These are phyloP conservation scores for Alopecurus myosuroides DNA, from an alignment of 176 grass and related monocot species.

Conservation along the genomic window DNA sequence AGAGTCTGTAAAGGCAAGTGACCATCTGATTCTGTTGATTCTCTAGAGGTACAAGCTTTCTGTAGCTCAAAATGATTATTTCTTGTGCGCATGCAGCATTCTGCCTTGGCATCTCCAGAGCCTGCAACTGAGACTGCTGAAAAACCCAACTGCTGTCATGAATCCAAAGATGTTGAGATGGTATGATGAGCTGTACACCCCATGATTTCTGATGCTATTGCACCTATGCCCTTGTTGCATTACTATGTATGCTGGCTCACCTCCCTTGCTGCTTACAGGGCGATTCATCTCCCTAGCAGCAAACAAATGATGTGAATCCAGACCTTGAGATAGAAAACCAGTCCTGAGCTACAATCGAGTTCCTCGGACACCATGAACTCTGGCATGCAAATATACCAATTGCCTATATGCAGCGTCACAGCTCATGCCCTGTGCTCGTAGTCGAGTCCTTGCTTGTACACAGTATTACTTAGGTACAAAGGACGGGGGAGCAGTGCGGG, in stretches of 20 bases:
- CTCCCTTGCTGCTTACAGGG: slow-evolving; percentile 24
- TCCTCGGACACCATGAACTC: neutral
- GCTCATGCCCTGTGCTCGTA: neutral
- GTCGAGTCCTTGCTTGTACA: neutral
- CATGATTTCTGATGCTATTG: neutral
- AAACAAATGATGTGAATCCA: neutral
- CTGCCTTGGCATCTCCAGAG: slow-evolving; percentile 1
- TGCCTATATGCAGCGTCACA: neutral
- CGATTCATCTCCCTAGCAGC: neutral
- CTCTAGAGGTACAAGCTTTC: neutral
- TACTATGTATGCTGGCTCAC: neutral
- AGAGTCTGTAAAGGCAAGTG: slow-evolving; percentile 7
- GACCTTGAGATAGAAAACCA: slow-evolving; percentile 1
- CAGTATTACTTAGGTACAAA: neutral
- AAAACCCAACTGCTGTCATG: neutral
- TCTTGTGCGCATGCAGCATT: slow-evolving; percentile 5
- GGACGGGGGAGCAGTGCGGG: too few species aligned
- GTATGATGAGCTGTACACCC: neutral
- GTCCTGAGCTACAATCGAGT: neutral
- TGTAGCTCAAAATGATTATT: neutral
- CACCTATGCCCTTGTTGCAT: neutral
- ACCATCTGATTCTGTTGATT: neutral
- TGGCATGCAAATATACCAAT: neutral
- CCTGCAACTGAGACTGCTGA: neutral
- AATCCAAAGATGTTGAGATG: slow-evolving; percentile 22